These are phyloP conservation scores for Papiliotrema laurentii DNA, from an alignment of 1,284 basidiomycete genomes.

Conservation along the genomic window DNA sequence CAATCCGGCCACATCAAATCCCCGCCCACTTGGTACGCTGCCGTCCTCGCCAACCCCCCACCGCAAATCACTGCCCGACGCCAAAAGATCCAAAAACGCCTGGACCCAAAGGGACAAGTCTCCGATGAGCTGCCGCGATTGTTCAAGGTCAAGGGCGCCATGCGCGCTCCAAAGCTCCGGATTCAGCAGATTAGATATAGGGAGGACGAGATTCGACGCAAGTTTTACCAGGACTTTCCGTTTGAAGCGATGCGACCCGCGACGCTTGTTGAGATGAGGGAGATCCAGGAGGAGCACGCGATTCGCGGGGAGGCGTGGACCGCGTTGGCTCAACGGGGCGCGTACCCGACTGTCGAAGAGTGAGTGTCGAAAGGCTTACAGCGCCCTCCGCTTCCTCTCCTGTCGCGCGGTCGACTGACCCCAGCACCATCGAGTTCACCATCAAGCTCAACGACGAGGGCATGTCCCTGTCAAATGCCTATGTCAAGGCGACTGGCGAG, in stretches of 20 bases:
- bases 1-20: conserved; percentile 62
- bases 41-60: conserved; percentile 83
- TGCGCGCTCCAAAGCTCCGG: conserved; percentile 49
- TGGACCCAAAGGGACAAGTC: too few species aligned
- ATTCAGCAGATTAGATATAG: conserved; percentile 70
- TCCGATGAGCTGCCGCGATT: not conserved
- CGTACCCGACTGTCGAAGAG: conserved; percentile 86
- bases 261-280: conserved; percentile 64
- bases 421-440: conserved; percentile 74
- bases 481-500: conserved; percentile 71
- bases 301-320: conserved; percentile 65
- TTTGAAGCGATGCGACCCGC: conserved; percentile 86
- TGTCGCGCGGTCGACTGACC: too few species aligned
- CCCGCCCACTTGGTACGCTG: conserved; percentile 79
- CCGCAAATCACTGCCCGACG: conserved; percentile 73
- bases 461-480: conserved; percentile 72
- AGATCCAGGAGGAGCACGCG: conserved; percentile 53
- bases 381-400: too few species aligned
- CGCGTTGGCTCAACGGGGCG: conserved; percentile 68
- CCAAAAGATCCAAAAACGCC: conserved; percentile 54
- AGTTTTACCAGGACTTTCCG: conserved; percentile 94
- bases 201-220: conserved; percentile 78
- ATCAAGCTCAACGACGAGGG: conserved; percentile 67
- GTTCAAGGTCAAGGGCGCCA: conserved; percentile 11
- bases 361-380: too few species aligned